Evolutionary conservation across 2,329 filamentous ascomycete species (phyloP), one percentile per base, ranked within the genome.

Genomic region (Stemphylium lycopersici): DNA sequence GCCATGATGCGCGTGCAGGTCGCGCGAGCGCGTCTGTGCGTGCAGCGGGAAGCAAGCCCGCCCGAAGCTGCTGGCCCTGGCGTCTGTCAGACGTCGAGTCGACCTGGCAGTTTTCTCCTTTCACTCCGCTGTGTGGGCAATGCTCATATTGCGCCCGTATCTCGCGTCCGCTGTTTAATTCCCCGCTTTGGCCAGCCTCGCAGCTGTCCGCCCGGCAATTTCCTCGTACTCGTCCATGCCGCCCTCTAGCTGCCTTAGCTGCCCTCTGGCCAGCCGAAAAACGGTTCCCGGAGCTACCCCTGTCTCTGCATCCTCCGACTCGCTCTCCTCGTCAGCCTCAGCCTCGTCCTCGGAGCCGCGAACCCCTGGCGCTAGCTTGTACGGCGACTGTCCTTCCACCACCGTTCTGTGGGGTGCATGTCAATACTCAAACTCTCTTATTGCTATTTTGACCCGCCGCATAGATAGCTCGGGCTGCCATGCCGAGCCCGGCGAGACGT

Each of bases 311-410:
- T 76, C 78, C 13, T 80, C 77, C 13, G 50, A 58, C 22, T 78
- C 81, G 2, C 78, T 78, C 1, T 78, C 78, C 22, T 24, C 22
- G 12, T 78, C 33, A 16, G 13, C 79, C 65, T 65, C 68, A 43
- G 68, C 67, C 52, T 71, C 69, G 29, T 76, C 76, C 2, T 75
- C 77, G 2, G 77, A 53, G 31, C 78, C 81, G 2, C 78, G 78
- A 2, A 46, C 65, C 64, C 71, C 70, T 70, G 66, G 67, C 61
- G 67, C 68, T 69, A 74, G 64, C 59, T 66, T 68, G 56, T 73
- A 68, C 41, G 72, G 67, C 59, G 75, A 81, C 42, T 70, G 74
- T 0, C 87, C 87, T 68, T 91, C 88, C 1, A 95, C 80, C 0
- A 89, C 89, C 2, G 86, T 86, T 32, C 87, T 83, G 74, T 44